Base-by-base conservation (phyloP, 1,284 basidiomycete species). In the Coniophora puteana region DNA sequence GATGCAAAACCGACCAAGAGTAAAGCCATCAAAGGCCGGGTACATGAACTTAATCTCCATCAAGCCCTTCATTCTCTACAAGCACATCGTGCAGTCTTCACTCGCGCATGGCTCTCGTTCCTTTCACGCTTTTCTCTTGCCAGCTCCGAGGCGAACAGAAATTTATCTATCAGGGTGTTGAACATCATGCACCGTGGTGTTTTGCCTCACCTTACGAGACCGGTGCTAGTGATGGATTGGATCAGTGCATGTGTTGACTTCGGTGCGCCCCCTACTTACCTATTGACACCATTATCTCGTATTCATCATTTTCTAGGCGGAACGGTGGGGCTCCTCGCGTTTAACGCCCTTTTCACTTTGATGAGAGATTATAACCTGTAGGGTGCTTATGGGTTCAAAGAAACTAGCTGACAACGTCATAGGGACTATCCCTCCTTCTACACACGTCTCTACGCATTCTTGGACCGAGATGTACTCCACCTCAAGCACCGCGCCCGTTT, bases 371-470 rank as follows among this genome's bases (percentile, higher is more conserved):
- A 97, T 62, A 97, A 98, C 57, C 72, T 99, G 92, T 89, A 52
- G 58, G n/a, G 88, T 71, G 29, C 29, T 28, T 29, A 7, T 22
- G 11, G 10, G 29, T 17, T 25, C 12, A 12, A 8, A 35, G 20
- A n/a, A 8, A 32, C 23, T 34, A 13, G 44, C 37, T 49, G 36
- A 30, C 45, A 16, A 12, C 14, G 26, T 25, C 36, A 17, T 44
- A 93, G 92, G 23, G 94, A 98, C 59, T 98, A 96, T 57, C 95
- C 96, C 4, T 84, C 83, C 8, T 98, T 99, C 67, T 99, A 97
- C 70, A 88, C 83, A 4, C 80, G 87, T n/a, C 74, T 99, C 3
- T 99, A 99, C 55, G 77, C 80, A 1, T 89, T 98, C 57, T 74
- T 99, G 10, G 87, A 93, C 57, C 72, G 83, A 13, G 80, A 93